Conservation (phyloP, 305 asterid genomes). For the Rubia balearica region DNA sequence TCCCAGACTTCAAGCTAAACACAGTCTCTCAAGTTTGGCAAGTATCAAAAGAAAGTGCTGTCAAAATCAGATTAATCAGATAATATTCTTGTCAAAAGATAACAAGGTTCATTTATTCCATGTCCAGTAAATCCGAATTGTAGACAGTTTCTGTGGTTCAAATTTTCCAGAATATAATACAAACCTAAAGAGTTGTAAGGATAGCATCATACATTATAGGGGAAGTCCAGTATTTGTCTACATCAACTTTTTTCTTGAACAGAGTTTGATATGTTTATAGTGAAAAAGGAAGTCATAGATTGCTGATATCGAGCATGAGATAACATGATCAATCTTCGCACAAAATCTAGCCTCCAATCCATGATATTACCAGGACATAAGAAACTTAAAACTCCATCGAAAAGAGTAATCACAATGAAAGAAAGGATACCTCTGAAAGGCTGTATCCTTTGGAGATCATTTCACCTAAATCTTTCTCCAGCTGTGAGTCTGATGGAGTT, state of each 20-base stretch:
- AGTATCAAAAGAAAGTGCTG: slow-evolving; percentile 5
- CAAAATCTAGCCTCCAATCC: neutral
- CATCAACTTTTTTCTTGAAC: no score
- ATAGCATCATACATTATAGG: no score
- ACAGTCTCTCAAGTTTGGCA: slow-evolving; percentile 32
- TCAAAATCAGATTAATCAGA: neutral
- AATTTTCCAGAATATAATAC: neutral
- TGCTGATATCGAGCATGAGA: neutral
- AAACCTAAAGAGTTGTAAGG: no score
- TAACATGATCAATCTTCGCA: neutral
- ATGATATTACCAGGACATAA: neutral
- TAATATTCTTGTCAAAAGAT: neutral
- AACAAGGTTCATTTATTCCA: no score
- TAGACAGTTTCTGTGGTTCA: slow-evolving; percentile 1
- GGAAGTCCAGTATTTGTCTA: neutral
- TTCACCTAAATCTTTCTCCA: slow-evolving; percentile 61
- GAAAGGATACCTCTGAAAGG: slow-evolving; percentile 57
- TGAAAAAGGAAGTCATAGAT: neutral
- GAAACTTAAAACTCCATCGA: neutral
- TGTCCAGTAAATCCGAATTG: neutral
- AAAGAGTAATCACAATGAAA: neutral
- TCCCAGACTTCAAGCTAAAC: slow-evolving; percentile 10
- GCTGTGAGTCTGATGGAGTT: slow-evolving; percentile 57
- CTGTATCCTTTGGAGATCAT: slow-evolving; percentile 66
- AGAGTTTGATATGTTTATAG: neutral